Percentiles rank a stretch among this genome's conserved stretches.
Conservation (phyloP, 2,329 filamentous ascomycete genomes). For the Trichoderma oligosporum region DNA sequence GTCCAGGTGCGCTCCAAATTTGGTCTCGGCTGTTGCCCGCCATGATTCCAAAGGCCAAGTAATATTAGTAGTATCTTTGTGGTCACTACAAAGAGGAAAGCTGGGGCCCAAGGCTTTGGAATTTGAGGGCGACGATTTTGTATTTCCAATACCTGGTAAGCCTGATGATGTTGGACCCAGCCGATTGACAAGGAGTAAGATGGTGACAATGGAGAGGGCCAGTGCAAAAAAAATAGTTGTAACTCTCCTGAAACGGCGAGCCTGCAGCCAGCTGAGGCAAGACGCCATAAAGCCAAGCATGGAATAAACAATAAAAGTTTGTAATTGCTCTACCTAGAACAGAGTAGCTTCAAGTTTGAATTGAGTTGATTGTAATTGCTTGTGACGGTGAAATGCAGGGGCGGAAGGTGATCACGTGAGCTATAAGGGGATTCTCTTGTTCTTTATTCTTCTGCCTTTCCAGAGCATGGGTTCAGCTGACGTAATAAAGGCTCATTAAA, state of each 20-base stretch:
- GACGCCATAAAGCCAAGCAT: constrained; percentile 14
- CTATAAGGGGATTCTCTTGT: no score
- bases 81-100: constrained; percentile 10
- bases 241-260: constrained; percentile 16
- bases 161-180: constrained; percentile 1
- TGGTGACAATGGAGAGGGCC: constrained; percentile 11
- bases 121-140: not conserved
- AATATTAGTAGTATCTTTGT: not conserved
- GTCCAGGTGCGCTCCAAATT: constrained; percentile 27
- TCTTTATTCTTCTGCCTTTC: no score
- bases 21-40: constrained; percentile 21
- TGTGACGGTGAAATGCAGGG: not conserved
- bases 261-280: constrained; percentile 15
- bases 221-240: constrained; percentile 14
- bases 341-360: no score
- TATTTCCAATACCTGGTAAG: not conserved
- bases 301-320: no score
- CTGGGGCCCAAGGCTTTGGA: not conserved
- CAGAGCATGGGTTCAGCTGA: no score
- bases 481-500: no score
- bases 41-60: constrained; percentile 5
- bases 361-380: no score
- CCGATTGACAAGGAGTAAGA: constrained; percentile 6
- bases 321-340: no score
- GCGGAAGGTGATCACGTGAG: no score